phyloP scores from a whole-genome alignment of 1,284 basidiomycete genomes.

The Xerocomus nothofagi region DNA sequence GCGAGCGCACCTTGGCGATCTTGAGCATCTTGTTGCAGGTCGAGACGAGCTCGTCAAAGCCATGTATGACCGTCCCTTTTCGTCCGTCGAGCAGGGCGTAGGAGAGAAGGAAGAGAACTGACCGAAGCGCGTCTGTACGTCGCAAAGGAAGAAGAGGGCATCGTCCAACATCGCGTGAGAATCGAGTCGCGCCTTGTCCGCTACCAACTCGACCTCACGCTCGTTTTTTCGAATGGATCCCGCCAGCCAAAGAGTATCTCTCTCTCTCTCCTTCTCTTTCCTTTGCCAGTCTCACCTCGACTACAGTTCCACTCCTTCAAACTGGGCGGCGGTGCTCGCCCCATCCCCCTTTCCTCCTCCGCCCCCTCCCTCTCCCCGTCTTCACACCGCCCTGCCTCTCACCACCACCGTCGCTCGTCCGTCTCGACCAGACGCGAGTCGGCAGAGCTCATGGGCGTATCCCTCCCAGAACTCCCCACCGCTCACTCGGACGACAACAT shows the following conservation, averaged over 20 bases:
- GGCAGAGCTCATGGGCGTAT: slow-evolving; percentile 79
- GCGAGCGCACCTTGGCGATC: slow-evolving; percentile 60
- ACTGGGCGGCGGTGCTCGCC: slow-evolving; percentile 46
- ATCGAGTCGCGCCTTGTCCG: too few relatives aligned
- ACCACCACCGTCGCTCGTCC: slow-evolving; percentile 79
- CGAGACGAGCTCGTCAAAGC: slow-evolving; percentile 67
- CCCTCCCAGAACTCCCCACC: slow-evolving; percentile 59
- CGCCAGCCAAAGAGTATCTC: slow-evolving; percentile 47
- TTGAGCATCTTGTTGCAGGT: slow-evolving; percentile 76
- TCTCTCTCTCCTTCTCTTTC: neutral
- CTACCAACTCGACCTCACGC: slow-evolving; percentile 37
- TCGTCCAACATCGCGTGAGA: too few relatives aligned
- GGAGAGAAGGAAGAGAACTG: slow-evolving; percentile 22
- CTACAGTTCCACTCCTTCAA: slow-evolving; percentile 65
- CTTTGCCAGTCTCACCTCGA: slow-evolving; percentile 4
- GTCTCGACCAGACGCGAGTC: slow-evolving; percentile 82
- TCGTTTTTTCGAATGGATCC: slow-evolving; percentile 41
- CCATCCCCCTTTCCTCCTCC: slow-evolving; percentile 47
- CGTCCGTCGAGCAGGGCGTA: too few relatives aligned
- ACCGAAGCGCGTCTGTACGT: slow-evolving; percentile 79
- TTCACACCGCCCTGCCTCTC: slow-evolving; percentile 55
- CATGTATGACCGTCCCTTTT: slow-evolving; percentile 59
- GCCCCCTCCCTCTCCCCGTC: slow-evolving; percentile 33
- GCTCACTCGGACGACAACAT: slow-evolving; percentile 61
- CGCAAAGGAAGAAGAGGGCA: slow-evolving; percentile 77